These are phyloP conservation scores for Nakataea oryzae DNA, from an alignment of 2,329 filamentous ascomycete species.

Conservation along the genomic window DNA sequence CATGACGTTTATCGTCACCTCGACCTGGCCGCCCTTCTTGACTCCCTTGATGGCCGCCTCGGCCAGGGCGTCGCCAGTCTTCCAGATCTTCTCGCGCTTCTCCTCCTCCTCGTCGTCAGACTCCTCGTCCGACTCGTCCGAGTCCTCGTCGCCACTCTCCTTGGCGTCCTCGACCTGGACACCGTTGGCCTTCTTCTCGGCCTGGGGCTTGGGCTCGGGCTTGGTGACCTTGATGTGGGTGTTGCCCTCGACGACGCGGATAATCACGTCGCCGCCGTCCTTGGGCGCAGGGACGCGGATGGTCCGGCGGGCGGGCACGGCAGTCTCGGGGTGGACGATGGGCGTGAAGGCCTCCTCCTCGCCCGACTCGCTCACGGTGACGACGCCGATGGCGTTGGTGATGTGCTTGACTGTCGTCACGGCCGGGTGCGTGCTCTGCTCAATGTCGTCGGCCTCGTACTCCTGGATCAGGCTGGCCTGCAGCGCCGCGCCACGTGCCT, in stretches of 20 bases:
- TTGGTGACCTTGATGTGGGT: slow-evolving; percentile 91
- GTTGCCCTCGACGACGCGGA: slow-evolving; percentile 80
- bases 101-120: slow-evolving; percentile 79
- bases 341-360: slow-evolving; percentile 66
- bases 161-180: slow-evolving; percentile 52
- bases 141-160: slow-evolving; percentile 54
- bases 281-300: slow-evolving; percentile 68
- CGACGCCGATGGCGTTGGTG: slow-evolving; percentile 76
- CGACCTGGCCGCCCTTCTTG: slow-evolving; percentile 83
- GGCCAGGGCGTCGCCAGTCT: slow-evolving; percentile 70
- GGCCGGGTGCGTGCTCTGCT: slow-evolving; percentile 90
- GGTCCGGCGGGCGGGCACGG: slow-evolving; percentile 77
- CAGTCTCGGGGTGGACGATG: slow-evolving; percentile 76
- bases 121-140: slow-evolving; percentile 46
- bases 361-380: slow-evolving; percentile 45
- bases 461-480: slow-evolving; percentile 91
- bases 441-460: slow-evolving; percentile 87
- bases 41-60: slow-evolving; percentile 76
- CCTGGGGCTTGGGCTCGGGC: slow-evolving; percentile 65
- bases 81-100: slow-evolving; percentile 83
- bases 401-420: slow-evolving; percentile 92
- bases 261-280: slow-evolving; percentile 75
- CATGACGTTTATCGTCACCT: slow-evolving; percentile 83
- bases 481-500: slow-evolving; percentile 83
- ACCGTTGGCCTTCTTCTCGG: slow-evolving; percentile 40